A percentile compares a stretch with the other conserved stretches of the same genome.
These are phyloP conservation scores for Stagonosporopsis chrysanthemi DNA, from an alignment of 2,329 filamentous ascomycete species.

Conservation along the genomic window DNA sequence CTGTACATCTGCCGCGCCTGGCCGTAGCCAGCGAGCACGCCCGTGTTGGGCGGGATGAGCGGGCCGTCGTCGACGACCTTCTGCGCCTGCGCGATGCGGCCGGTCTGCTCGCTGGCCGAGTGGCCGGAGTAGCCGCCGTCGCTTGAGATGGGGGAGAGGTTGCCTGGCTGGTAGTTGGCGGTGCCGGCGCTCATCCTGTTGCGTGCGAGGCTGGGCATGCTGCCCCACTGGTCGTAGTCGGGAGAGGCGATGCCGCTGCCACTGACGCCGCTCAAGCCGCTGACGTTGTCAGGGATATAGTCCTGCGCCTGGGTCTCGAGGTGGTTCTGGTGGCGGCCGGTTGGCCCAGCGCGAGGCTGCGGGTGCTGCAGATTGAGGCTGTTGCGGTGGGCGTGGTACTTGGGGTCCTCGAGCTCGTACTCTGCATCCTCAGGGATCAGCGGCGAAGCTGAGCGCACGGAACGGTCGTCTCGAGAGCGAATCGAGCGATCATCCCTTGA, in stretches of 20 bases:
- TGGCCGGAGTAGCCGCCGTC: slow-evolving; percentile 50
- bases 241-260: slow-evolving; percentile 31
- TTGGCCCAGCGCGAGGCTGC: slow-evolving; percentile 76
- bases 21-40: slow-evolving; percentile 51
- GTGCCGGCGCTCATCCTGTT: slow-evolving; percentile 49
- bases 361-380: slow-evolving; percentile 82
- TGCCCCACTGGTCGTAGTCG: slow-evolving; percentile 59
- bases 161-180: slow-evolving; percentile 37
- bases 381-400: slow-evolving; percentile 83
- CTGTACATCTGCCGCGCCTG: slow-evolving; percentile 51
- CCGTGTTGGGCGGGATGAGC: slow-evolving; percentile 61
- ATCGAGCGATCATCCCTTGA: slow-evolving; percentile 33
- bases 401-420: slow-evolving; percentile 67
- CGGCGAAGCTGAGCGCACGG: slow-evolving; percentile 49
- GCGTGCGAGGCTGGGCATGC: slow-evolving; percentile 52
- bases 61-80: slow-evolving; percentile 66
- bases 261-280: slow-evolving; percentile 12
- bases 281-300: slow-evolving; percentile 58
- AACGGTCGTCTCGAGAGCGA: slow-evolving; percentile 38
- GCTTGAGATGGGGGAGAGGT: slow-evolving; percentile 49
- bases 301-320: slow-evolving; percentile 76
- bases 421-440: slow-evolving; percentile 62
- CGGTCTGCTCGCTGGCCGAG: slow-evolving; percentile 48
- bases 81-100: slow-evolving; percentile 58
- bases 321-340: slow-evolving; percentile 75